phyloP scores from a whole-genome alignment of 805 yeast species.

The Wickerhamiella alocasiicola region DNA sequence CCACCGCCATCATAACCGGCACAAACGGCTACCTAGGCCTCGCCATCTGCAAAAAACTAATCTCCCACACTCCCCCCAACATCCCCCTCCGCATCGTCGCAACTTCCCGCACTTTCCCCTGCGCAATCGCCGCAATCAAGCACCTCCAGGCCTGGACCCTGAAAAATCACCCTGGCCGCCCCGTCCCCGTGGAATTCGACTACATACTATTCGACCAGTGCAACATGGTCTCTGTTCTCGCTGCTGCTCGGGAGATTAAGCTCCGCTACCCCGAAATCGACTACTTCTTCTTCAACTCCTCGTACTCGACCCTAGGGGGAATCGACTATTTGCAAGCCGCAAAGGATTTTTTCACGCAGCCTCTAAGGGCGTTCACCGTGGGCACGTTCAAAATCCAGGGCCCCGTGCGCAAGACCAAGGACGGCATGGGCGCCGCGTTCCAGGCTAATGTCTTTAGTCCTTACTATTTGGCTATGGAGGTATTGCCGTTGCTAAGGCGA shows the following conservation, averaged over 20 bases:
- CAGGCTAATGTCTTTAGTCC: slow-evolving; percentile 98
- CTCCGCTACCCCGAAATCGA: slow-evolving; percentile 57
- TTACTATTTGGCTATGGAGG: slow-evolving; percentile 62
- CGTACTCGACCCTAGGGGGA: slow-evolving; percentile 77
- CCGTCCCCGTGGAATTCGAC: slow-evolving; percentile 65
- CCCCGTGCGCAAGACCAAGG: slow-evolving; percentile 60
- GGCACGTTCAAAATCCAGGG: slow-evolving; percentile 79
- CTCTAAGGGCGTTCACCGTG: slow-evolving; percentile 72
- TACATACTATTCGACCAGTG: slow-evolving; percentile 82
- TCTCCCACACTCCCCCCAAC: slow-evolving; percentile 44
- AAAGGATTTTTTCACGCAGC: slow-evolving; percentile 50
- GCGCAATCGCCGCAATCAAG: slow-evolving; percentile 63
- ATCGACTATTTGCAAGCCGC: slow-evolving; percentile 76
- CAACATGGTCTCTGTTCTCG: slow-evolving; percentile 71
- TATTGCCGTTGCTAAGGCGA: slow-evolving; percentile 40
- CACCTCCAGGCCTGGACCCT: slow-evolving; percentile 30
- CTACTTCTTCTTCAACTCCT: slow-evolving; percentile 75
- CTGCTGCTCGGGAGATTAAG: slow-evolving; percentile 58
- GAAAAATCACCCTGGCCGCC: slow-evolving; percentile 29
- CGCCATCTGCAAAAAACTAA: slow-evolving; percentile 68
- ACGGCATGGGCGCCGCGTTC: slow-evolving; percentile 76
- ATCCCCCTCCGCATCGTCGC: slow-evolving; percentile 64
- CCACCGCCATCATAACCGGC: slow-evolving; percentile 31
- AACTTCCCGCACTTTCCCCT: slow-evolving; percentile 78
- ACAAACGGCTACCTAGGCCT: slow-evolving; percentile 58